phyloP scores from a whole-genome alignment of 805 yeast species.

The Zygoascus ofunaensis region DNA sequence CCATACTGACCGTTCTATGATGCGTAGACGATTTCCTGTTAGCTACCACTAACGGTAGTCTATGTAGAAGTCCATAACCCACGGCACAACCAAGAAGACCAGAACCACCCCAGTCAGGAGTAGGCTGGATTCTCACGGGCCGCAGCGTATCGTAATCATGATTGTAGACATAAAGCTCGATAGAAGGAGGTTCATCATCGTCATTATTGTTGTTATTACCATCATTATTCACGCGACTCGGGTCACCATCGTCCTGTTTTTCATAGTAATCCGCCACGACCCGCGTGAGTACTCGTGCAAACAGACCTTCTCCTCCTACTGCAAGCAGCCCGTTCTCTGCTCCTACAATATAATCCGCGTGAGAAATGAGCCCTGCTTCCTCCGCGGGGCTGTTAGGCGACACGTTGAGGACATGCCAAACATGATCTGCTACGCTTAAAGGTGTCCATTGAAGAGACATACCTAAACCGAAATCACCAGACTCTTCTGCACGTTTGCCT shows the following conservation, averaged over 20 bases:
- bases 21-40: slow-evolving; percentile 9
- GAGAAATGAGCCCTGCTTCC: slow-evolving; percentile 70
- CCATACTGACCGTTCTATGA: slow-evolving; percentile 8
- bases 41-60: slow-evolving; percentile 57
- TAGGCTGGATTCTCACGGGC: slow-evolving; percentile 72
- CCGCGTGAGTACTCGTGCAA: slow-evolving; percentile 50
- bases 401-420: slow-evolving; percentile 76
- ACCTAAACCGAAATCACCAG: slow-evolving; percentile 47
- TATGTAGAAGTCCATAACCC: slow-evolving; percentile 83
- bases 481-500: slow-evolving; percentile 8
- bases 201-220: not conserved
- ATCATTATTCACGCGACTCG: slow-evolving; percentile 15
- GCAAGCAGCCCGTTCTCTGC: slow-evolving; percentile 78
- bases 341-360: slow-evolving; percentile 81
- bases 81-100: slow-evolving; percentile 91
- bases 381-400: slow-evolving; percentile 75
- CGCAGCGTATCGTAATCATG: slow-evolving; percentile 79
- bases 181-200: slow-evolving; percentile 24
- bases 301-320: slow-evolving; percentile 76
- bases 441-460: slow-evolving; percentile 67
- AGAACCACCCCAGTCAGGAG: slow-evolving; percentile 70
- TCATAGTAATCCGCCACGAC: slow-evolving; percentile 38
- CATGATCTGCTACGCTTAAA: slow-evolving; percentile 62
- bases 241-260: slow-evolving; percentile 18
- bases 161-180: slow-evolving; percentile 70